phyloP scores from a whole-genome alignment of 2,329 filamentous ascomycete species.

The Penicillium aurantiogriseum region DNA sequence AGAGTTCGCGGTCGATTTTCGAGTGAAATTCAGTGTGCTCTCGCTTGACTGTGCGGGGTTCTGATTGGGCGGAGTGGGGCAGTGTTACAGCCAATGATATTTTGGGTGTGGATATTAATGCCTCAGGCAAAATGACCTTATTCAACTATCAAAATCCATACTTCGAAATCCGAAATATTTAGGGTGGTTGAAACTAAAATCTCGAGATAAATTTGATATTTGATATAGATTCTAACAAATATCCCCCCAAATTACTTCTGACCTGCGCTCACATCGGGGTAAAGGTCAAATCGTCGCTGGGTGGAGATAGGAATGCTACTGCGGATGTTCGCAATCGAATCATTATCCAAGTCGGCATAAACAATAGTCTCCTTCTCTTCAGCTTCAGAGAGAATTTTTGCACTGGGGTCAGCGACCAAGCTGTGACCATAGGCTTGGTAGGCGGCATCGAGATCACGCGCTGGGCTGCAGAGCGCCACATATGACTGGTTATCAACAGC shows the following conservation, averaged over 20 bases:
- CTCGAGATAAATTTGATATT: neutral
- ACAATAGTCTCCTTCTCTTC: conserved; percentile 76
- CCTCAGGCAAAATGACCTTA: neutral
- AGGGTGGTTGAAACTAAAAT: neutral
- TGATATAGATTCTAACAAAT: neutral
- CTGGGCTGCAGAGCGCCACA: conserved; percentile 88
- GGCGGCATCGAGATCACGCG: conserved; percentile 69
- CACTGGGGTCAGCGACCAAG: conserved; percentile 83
- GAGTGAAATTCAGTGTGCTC: conserved; percentile 38
- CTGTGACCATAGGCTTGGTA: conserved; percentile 95
- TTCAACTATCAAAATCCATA: neutral
- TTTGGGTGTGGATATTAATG: neutral
- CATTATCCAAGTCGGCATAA: conserved; percentile 66
- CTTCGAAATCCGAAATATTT: neutral
- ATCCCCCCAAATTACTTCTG: conserved; percentile 11
- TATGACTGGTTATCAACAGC: conserved; percentile 95
- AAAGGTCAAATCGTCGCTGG: conserved; percentile 92
- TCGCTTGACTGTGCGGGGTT: conserved; percentile 33
- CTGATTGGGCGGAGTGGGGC: conserved; percentile 29
- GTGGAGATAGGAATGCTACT: conserved; percentile 78
- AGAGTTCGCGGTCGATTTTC: conserved; percentile 29
- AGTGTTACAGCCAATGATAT: neutral
- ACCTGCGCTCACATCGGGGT: conserved; percentile 74
- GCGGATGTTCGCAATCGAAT: conserved; percentile 70
- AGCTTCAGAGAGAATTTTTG: conserved; percentile 73